These are phyloP conservation scores for Orbilia brochopaga DNA, from an alignment of 2,329 filamentous ascomycete genomes.

Conservation along the genomic window DNA sequence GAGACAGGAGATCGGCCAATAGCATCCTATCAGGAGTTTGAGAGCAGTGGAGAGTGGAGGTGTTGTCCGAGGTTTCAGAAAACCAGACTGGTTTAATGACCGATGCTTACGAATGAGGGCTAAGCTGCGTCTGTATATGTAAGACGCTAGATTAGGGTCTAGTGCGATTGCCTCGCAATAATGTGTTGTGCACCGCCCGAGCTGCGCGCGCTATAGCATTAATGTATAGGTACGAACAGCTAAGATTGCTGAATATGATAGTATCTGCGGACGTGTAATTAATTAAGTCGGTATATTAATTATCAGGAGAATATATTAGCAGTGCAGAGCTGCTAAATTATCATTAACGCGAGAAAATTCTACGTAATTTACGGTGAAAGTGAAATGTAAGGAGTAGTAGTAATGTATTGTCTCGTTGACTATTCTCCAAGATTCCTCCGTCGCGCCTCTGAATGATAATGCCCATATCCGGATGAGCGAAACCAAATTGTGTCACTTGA, in stretches of 20 bases:
- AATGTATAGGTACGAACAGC: neutral
- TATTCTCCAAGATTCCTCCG: neutral
- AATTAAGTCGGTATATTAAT: too few species aligned
- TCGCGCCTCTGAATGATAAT: neutral
- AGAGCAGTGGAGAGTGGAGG: too few species aligned
- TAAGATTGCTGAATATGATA: too few species aligned
- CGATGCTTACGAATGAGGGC: neutral
- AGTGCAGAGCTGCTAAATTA: neutral
- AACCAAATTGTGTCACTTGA: neutral
- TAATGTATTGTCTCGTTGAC: slow-evolving; percentile 3
- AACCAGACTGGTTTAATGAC: slow-evolving; percentile 1
- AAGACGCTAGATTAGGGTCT: neutral
- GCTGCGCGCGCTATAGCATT: neutral
- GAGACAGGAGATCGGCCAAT: too few species aligned
- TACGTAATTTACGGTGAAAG: neutral
- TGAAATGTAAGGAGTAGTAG: neutral
- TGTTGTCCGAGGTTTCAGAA: too few species aligned
- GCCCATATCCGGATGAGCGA: slow-evolving; percentile 5
- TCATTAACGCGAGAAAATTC: neutral
- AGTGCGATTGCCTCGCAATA: neutral
- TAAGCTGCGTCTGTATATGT: slow-evolving; percentile 5
- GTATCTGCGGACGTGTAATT: too few species aligned
- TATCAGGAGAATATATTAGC: too few species aligned
- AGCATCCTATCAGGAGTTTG: too few species aligned
- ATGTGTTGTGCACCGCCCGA: neutral